These are phyloP conservation scores for Entomophthora muscae DNA, from an alignment of 371 early-diverging fungal genomes.

Conservation along the genomic window DNA sequence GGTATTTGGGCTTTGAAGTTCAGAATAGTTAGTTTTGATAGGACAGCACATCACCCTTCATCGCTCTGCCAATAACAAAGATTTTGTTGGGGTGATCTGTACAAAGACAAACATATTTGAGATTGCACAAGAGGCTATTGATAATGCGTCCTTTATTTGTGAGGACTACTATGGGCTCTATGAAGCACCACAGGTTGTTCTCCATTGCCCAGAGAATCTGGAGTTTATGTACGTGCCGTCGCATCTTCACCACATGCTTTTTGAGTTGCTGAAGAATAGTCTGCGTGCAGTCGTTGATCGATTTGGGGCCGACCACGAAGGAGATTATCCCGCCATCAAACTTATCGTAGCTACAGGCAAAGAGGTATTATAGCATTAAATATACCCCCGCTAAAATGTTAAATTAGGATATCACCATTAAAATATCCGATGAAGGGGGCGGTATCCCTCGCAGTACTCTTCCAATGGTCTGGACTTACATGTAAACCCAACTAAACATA, in stretches of 20 bases:
- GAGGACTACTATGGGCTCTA: conserved; percentile 79
- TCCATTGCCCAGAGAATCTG: conserved; percentile 65
- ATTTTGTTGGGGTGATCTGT: conserved; percentile 92
- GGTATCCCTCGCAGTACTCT: conserved; percentile 82
- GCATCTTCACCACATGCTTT: conserved; percentile 93
- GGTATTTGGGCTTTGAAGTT: conserved; percentile 34
- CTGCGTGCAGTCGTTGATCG: conserved; percentile 87
- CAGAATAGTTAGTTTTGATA: no score
- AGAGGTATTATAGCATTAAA: conserved; percentile 26
- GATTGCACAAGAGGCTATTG: conserved; percentile 72
- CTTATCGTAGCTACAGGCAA: conserved; percentile 86
- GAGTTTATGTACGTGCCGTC: conserved; percentile 93
- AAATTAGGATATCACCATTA: conserved; percentile 77
- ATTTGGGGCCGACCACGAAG: conserved; percentile 64
- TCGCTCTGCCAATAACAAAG: conserved; percentile 30
- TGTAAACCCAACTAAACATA: no score
- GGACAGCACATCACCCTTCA: conserved; percentile 65
- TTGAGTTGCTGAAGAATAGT: conserved; percentile 90
- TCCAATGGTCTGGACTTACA: conserved; percentile 88
- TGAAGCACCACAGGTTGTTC: conserved; percentile 61
- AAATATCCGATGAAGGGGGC: conserved; percentile 91
- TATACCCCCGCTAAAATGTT: no score
- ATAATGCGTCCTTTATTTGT: conserved; percentile 81
- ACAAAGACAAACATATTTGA: conserved; percentile 65
- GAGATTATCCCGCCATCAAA: conserved; percentile 79